Conservation (phyloP, 306 rosid species). For the Cicer yamashitae region DNA sequence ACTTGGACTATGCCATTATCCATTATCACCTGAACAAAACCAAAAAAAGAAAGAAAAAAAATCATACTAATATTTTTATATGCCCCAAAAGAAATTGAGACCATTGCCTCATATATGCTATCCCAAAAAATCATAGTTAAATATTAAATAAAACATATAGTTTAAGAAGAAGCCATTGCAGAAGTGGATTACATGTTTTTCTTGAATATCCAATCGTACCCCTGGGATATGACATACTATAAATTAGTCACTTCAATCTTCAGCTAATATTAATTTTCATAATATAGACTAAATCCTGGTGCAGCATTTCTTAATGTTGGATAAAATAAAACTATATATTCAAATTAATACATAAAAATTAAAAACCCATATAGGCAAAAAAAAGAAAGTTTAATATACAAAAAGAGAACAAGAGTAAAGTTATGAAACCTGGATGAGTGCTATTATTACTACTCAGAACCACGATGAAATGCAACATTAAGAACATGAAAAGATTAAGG, state of each 20-base stretch:
- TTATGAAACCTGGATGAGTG: constrained; percentile 41
- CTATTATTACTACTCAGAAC: constrained; percentile 26
- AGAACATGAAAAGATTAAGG: constrained; percentile 28
- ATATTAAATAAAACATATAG: constrained; percentile 16
- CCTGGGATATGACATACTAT: constrained; percentile 48
- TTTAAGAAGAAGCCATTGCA: constrained; percentile 41
- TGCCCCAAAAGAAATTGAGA: neutral
- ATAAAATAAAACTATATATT: constrained; percentile 1
- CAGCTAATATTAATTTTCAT: constrained; percentile 21
- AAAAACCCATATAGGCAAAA: neutral
- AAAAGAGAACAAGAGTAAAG: constrained; percentile 7
- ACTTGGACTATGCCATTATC: constrained; percentile 91
- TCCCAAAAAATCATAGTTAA: neutral
- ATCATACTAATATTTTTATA: neutral
- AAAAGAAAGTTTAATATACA: neutral
- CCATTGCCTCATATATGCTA: neutral
- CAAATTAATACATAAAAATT: neutral
- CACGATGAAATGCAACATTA: constrained; percentile 29
- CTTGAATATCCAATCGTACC: constrained; percentile 59
- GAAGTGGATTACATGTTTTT: constrained; percentile 53
- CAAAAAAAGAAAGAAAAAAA: neutral
- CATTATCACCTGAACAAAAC: constrained; percentile 66
- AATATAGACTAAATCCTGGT: neutral
- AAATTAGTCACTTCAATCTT: constrained; percentile 50
- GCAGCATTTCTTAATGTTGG: neutral